Evolutionary conservation across 2,329 filamentous ascomycete species (phyloP), one percentile per base, ranked within the genome.

Genomic region (Botrytis squamosa): DNA sequence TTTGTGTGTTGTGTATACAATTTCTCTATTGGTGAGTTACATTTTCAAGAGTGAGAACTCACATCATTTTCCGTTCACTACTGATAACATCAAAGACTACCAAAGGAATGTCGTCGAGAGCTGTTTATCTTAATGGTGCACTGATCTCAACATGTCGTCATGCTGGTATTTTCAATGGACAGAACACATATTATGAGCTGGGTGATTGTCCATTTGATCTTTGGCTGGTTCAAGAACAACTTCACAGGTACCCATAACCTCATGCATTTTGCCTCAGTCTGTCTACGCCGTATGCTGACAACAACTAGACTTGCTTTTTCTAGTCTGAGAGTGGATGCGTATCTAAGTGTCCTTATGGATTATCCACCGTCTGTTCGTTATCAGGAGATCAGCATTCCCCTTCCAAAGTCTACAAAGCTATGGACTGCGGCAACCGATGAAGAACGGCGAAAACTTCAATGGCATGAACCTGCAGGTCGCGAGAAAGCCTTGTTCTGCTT

Each of bases 401-500:
- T 71, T 20, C 69, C 69, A 52, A 71, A 71, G 18, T 65, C 69
- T 25, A 40, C 44, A 8, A 64, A 55, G 8, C 59, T 71, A 18
- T 71, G 69, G 59, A 65, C 29, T 1, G 44, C 44, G 22, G 36
- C 69, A 9, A 71, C 42, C 10, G 69, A 71, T 22, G 60, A 71
- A 33, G 69, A 71, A n/a, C 46, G 69, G 8, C 69, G 69, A 14
- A 49, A 12, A 52, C 69, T 71, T 38, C 69, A 71, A 33, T 71
- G 59, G 69, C 16, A 71, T 25, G 69, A 65, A 33, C 44, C 69
- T 52, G 44, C 59, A 40, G 69, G 69, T 25, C 69, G 69, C 22
- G 44, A 71, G n/a, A 71, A 71, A 25, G 69, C 59, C n/a, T 18
- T 65, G 22, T 71, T 71, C n/a, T 71, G 69, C 36, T 71, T 71